A percentile compares a stretch with the other conserved stretches of the same genome.
Conservation (phyloP, 768 basidiomycete species). For the Boletus tylopilopsis region DNA sequence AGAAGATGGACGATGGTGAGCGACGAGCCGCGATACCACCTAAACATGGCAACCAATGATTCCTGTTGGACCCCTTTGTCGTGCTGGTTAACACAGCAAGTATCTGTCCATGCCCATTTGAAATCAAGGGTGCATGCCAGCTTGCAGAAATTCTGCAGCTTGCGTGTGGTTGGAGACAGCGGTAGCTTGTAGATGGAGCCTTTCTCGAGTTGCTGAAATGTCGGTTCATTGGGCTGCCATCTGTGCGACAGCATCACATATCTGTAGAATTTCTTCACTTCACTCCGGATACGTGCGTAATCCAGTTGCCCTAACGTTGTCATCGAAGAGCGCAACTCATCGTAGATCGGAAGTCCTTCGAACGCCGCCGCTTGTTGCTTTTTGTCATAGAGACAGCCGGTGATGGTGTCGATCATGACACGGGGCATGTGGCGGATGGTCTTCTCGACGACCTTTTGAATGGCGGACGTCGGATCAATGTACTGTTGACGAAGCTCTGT, state of each 20-base stretch:
- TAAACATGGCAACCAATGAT: background rate
- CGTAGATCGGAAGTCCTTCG: background rate
- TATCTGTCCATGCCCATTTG: background rate
- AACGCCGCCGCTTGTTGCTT: background rate
- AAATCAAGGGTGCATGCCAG: background rate
- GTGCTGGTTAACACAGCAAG: background rate
- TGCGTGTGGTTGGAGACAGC: background rate
- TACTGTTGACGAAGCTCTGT: background rate
- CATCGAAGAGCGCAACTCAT: no score
- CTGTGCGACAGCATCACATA: background rate
- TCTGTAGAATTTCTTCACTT: background rate
- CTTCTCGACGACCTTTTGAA: background rate
- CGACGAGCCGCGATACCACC: background rate
- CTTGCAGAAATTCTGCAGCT: background rate
- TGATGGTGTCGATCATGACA: background rate
- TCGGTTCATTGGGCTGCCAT: background rate
- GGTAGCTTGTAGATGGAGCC: background rate
- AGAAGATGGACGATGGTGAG: background rate
- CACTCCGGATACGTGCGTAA: no score
- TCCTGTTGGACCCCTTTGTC: background rate
- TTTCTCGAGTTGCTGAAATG: background rate
- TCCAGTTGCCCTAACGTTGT: no score
- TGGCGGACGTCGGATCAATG: background rate
- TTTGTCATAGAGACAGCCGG: background rate
- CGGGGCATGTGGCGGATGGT: no score